phyloP scores from a whole-genome alignment of 352 stramenopile genomes.

The Globisporangium parvum region DNA sequence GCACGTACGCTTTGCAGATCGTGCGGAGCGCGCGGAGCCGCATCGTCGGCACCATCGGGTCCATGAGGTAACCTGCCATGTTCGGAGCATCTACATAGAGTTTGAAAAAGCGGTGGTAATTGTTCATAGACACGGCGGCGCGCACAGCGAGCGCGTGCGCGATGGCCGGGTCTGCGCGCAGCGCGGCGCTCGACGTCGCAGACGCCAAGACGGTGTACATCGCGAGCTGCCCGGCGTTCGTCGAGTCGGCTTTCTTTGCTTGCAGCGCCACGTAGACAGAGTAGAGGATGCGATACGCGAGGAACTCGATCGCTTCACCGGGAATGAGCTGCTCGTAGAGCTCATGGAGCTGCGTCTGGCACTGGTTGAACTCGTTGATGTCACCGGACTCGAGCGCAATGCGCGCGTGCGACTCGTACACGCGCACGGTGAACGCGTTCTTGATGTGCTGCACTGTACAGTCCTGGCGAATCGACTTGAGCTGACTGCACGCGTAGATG shows the following conservation, averaged over 20 bases:
- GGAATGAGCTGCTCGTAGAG: conserved; percentile 79
- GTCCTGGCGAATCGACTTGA: conserved; percentile 99
- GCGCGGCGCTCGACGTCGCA: conserved; percentile 28
- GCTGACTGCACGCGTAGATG: conserved; percentile 95
- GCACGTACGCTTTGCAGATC: conserved; percentile 86
- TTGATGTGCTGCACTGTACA: conserved; percentile 97
- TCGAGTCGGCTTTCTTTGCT: conserved; percentile 76
- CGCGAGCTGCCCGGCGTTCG: conserved; percentile 74
- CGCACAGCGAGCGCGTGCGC: conserved; percentile 72
- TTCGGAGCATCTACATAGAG: conserved; percentile 83
- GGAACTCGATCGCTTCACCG: conserved; percentile 76
- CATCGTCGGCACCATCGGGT: conserved; percentile 78
- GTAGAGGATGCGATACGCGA: conserved; percentile 87
- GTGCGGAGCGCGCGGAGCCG: conserved; percentile 73
- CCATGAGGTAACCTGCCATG: conserved; percentile 89
- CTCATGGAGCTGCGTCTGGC: conserved; percentile 85
- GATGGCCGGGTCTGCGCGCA: conserved; percentile 52
- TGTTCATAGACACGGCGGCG: conserved; percentile 76
- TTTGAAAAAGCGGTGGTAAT: conserved; percentile 88
- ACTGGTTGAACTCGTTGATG: conserved; percentile 97
- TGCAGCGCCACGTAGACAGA: conserved; percentile 87
- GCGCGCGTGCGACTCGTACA: conserved; percentile 97
- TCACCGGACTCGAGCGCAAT: conserved; percentile 94
- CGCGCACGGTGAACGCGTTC: conserved; percentile 94
- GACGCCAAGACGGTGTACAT: conserved; percentile 79